Evolutionary conservation across 768 basidiomycete genomes (phyloP).

Genomic region (Pleurotus giganteus): DNA sequence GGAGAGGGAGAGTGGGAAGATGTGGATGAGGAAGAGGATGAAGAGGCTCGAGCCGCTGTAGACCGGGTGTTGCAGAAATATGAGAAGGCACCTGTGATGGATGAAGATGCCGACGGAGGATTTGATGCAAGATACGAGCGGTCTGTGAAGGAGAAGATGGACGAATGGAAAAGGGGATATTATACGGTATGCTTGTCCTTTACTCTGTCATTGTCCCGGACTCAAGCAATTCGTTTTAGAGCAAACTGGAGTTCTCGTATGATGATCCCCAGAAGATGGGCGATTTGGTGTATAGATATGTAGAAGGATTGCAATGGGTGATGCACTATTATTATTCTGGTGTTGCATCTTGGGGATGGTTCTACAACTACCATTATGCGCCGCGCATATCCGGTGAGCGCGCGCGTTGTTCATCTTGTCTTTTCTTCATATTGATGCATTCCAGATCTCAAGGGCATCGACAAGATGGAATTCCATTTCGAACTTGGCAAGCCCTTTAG

Average conservation of each 20-base stretch:
- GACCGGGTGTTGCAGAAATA: slow-evolving; percentile 87
- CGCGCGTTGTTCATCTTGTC: slow-evolving; percentile 1
- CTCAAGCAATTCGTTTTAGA: slow-evolving; percentile 39
- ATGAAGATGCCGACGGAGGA: slow-evolving; percentile 67
- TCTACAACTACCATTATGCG: slow-evolving; percentile 97
- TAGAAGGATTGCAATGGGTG: slow-evolving; percentile 97
- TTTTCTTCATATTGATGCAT: background rate
- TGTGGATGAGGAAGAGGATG: slow-evolving; percentile 59
- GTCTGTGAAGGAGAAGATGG: slow-evolving; percentile 79
- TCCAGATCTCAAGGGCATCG: slow-evolving; percentile 63
- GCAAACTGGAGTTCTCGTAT: slow-evolving; percentile 82
- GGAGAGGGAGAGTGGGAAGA: slow-evolving; percentile 43
- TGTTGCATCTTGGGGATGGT: slow-evolving; percentile 98
- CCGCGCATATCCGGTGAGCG: slow-evolving; percentile 89
- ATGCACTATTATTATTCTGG: slow-evolving; percentile 99
- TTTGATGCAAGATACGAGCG: slow-evolving; percentile 80
- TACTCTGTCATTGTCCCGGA: background rate
- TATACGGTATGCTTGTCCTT: slow-evolving; percentile 61
- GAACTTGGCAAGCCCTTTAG: slow-evolving; percentile 85
- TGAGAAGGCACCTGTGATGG: slow-evolving; percentile 74
- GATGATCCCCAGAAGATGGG: slow-evolving; percentile 67
- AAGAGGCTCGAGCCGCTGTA: slow-evolving; percentile 70
- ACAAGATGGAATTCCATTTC: slow-evolving; percentile 82
- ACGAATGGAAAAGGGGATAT: slow-evolving; percentile 88
- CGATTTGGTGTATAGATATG: slow-evolving; percentile 74